Evolutionary conservation across 2,329 filamentous ascomycete species (phyloP).

Genomic region (Pseudodiploospora longispora): DNA sequence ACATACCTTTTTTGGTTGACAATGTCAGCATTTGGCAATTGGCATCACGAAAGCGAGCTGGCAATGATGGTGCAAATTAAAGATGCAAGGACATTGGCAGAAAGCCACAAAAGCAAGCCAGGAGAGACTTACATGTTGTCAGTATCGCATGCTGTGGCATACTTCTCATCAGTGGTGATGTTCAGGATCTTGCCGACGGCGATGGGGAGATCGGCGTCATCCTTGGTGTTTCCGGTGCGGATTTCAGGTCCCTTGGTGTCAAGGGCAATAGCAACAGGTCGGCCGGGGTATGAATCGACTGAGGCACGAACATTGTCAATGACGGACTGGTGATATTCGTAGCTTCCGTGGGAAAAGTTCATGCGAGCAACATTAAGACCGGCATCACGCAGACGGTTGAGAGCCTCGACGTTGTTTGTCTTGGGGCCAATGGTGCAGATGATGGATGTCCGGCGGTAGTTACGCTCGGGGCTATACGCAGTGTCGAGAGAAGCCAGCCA

Average conservation of each 20-base stretch:
- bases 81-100: not conserved
- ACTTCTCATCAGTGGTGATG: conserved; percentile 94
- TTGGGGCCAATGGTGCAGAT: conserved; percentile 99
- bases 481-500: conserved; percentile 73
- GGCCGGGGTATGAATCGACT: conserved; percentile 67
- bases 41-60: not conserved
- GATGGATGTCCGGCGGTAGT: conserved; percentile 95
- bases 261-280: conserved; percentile 91
- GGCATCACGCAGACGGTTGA: conserved; percentile 83
- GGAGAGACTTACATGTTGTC: conserved; percentile 73
- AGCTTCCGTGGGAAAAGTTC: conserved; percentile 82
- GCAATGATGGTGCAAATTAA: not conserved
- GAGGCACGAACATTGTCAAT: conserved; percentile 92
- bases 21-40: conserved; percentile 1
- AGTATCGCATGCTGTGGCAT: conserved; percentile 73
- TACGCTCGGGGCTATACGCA: conserved; percentile 74
- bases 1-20: conserved; percentile 59
- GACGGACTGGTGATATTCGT: conserved; percentile 97
- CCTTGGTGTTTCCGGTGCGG: conserved; percentile 60
- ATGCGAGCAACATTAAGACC: conserved; percentile 98
- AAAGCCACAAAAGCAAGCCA: not conserved
- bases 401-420: conserved; percentile 96
- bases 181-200: conserved; percentile 76
- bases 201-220: conserved; percentile 85
- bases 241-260: conserved; percentile 60